Base-by-base conservation (phyloP, 148 eudicot genomes). In the Drosera capensis region DNA sequence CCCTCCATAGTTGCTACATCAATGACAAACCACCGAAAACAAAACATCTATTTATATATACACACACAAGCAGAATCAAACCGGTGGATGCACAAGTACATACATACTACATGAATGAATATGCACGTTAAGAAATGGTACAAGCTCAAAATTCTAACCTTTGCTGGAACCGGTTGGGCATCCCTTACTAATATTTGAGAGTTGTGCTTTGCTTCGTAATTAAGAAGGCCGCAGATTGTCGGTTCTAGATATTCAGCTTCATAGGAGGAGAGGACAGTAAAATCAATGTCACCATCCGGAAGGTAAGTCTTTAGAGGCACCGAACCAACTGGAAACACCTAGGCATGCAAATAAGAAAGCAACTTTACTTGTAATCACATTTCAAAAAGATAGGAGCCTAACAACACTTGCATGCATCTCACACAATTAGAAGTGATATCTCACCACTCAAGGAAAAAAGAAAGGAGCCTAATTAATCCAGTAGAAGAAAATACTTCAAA, bases 301-400 rank as follows among this genome's bases (percentile, higher is more conserved):
- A 73, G 74, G 45, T 73, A 73, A 21, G 79, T 73, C 49, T 68
- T 73, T 23, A 73, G 65, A 30, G 79, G 79, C 63, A 73, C 68
- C 14, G 79, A 73, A 24, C 79, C 79, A 62, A 73, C 50, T 24
- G 79, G 66, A 42, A 57, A 44, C 12, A 65, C 74, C 79, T 73
- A 49, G 5, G 38, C n/a, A 11, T 13, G 34, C 48, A 20, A 23
- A 50, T 38, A 26, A 34, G 29, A 21, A 54, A 52, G 36, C 54
- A 52, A 36, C 19, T 28, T 40, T 14, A 61, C 38, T 9, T 34
- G 38, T 15, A n/a, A n/a, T n/a, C n/a, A n/a, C n/a, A n/a, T n/a
- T n/a, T n/a, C n/a, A n/a, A n/a, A n/a, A n/a, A n/a, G n/a, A n/a
- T n/a, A n/a, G n/a, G n/a, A n/a, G n/a, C n/a, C n/a, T n/a, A n/a